Percentiles rank a stretch among this genome's conserved stretches.
These are phyloP conservation scores for Peronosclerospora sorghi DNA, from an alignment of 352 stramenopile species.

Conservation along the genomic window DNA sequence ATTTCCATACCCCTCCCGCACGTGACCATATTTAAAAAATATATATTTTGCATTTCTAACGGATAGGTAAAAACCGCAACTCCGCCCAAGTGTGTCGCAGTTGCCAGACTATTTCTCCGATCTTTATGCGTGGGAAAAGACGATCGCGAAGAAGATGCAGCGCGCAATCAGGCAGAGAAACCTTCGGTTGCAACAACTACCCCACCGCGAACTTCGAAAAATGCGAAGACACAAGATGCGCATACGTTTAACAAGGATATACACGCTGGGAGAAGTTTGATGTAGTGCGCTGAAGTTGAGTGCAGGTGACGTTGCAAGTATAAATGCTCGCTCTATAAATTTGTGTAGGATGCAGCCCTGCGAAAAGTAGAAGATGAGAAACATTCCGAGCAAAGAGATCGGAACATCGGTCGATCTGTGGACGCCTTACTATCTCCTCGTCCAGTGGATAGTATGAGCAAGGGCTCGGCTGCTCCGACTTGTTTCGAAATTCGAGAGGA, in stretches of 20 bases:
- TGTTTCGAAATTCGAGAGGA: constrained; percentile 31
- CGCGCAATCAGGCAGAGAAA: constrained; percentile 15
- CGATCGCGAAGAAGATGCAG: constrained; percentile 39
- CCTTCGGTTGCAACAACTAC: background rate
- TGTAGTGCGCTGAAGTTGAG: constrained; percentile 29
- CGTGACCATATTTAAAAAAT: too few species aligned
- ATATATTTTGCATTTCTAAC: too few species aligned
- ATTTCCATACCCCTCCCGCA: too few species aligned
- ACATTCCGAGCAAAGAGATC: background rate
- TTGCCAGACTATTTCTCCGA: constrained; percentile 75
- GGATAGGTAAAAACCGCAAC: too few species aligned
- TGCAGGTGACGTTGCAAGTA: background rate
- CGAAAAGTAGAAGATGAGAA: constrained; percentile 27
- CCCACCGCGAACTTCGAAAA: constrained; percentile 13
- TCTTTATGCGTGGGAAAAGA: constrained; percentile 74
- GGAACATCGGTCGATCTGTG: background rate
- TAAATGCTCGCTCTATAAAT: background rate
- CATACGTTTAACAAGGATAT: constrained; percentile 88
- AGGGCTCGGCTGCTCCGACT: background rate
- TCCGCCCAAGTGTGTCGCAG: constrained; percentile 63
- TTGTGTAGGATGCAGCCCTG: constrained; percentile 33
- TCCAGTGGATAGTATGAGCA: constrained; percentile 4
- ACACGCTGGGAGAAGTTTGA: constrained; percentile 86
- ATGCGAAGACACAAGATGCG: constrained; percentile 21
- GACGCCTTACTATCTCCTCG: background rate